Evolutionary conservation across 257 asterid species (phyloP).

Genomic region (Ilex aquifolium): DNA sequence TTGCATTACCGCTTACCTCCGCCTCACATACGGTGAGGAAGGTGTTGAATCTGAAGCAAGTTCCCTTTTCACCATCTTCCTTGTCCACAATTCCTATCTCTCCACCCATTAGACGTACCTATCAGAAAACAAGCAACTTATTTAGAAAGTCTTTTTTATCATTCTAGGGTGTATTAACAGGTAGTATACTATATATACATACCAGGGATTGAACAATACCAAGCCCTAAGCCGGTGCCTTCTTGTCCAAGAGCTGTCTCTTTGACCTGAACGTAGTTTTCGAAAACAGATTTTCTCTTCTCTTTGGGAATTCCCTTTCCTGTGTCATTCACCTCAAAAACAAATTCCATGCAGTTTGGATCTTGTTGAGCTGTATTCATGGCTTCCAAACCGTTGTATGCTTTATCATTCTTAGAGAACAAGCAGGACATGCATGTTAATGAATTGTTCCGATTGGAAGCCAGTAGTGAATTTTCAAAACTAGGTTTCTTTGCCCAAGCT

Average conservation of each 20-base stretch:
- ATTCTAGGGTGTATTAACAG: neutral
- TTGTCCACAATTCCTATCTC: constrained; percentile 60
- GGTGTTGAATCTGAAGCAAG: constrained; percentile 49
- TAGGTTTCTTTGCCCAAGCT: too few relatives aligned
- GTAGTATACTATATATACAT: neutral
- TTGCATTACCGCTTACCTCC: constrained; percentile 4
- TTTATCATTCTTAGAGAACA: constrained; percentile 17
- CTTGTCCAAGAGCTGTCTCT: constrained; percentile 39
- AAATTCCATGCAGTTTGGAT: constrained; percentile 48
- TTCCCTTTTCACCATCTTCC: constrained; percentile 48
- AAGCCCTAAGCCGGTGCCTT: constrained; percentile 82
- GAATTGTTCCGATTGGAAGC: constrained; percentile 19
- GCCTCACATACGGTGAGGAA: constrained; percentile 18
- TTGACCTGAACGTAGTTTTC: constrained; percentile 78
- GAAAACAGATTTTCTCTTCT: constrained; percentile 50
- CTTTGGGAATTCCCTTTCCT: constrained; percentile 74
- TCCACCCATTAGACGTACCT: constrained; percentile 82
- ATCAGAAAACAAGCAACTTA: neutral
- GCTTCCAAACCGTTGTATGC: constrained; percentile 17
- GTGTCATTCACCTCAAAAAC: constrained; percentile 71
- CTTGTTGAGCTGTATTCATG: constrained; percentile 19
- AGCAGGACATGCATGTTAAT: constrained; percentile 23
- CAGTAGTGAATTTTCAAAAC: constrained; percentile 21
- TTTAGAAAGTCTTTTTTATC: neutral
- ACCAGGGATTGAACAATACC: constrained; percentile 82